Conservation (phyloP, 2,329 filamentous ascomycete species). For the Pestalotiopsis sp. region DNA sequence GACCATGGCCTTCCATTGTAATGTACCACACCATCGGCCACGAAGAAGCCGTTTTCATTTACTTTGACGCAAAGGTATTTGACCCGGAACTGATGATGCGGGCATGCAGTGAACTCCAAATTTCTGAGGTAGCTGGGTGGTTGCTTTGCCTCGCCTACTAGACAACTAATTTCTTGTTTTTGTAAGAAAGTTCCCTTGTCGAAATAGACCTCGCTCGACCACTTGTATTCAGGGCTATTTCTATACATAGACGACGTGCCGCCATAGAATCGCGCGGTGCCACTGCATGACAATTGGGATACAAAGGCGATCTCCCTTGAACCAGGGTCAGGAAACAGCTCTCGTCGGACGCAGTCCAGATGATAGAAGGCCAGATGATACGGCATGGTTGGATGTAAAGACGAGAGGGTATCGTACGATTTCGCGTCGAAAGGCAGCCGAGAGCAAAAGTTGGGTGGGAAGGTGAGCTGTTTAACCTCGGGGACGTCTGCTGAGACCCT, state of each 20-base stretch:
- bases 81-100: not conserved
- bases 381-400: slow-evolving; percentile 13
- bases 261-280: not conserved
- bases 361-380: slow-evolving; percentile 15
- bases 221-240: not conserved
- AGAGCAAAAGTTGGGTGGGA: too few species aligned
- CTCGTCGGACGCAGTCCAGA: slow-evolving; percentile 11
- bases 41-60: not conserved
- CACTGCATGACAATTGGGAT: not conserved
- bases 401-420: not conserved
- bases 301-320: not conserved
- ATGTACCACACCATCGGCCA: not conserved
- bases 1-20: too few species aligned
- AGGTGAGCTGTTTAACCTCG: too few species aligned
- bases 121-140: not conserved
- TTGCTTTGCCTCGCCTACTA: not conserved
- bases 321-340: not conserved
- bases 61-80: not conserved
- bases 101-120: not conserved
- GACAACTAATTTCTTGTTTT: slow-evolving; percentile 1
- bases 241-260: too few species aligned
- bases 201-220: slow-evolving; percentile 6
- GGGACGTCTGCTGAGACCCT: too few species aligned
- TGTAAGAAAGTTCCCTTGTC: not conserved
- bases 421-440: too few species aligned